A percentile compares a stretch with the other conserved stretches of the same genome.
Evolutionary conservation across 768 basidiomycete species (phyloP).

Genomic region (Serendipita vermifera): DNA sequence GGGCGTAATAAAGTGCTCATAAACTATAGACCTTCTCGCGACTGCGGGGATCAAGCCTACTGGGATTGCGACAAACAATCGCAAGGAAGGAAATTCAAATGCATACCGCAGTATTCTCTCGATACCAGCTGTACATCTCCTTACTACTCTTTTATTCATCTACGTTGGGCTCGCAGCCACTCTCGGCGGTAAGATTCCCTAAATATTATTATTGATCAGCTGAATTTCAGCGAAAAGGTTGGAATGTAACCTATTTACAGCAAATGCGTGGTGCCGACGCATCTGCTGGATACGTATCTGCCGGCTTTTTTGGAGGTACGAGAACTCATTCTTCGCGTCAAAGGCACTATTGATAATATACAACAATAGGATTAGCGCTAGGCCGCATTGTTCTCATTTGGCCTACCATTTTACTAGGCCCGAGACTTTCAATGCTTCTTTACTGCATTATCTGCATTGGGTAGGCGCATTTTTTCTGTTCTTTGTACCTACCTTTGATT

Average conservation of each 20-base stretch:
- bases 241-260: slow-evolving; percentile 20
- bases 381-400: slow-evolving; percentile 41
- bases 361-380: slow-evolving; percentile 30
- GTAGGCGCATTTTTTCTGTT: too few relatives aligned
- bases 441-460: slow-evolving; percentile 26
- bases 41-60: not conserved
- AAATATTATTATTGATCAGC: not conserved
- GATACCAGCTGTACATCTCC: slow-evolving; percentile 19
- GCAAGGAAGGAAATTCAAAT: slow-evolving; percentile 13
- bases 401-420: too few relatives aligned
- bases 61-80: slow-evolving; percentile 14
- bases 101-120: slow-evolving; percentile 16
- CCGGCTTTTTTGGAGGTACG: slow-evolving; percentile 26
- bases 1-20: not conserved
- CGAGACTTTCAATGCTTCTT: too few relatives aligned
- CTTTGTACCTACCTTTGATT: not conserved
- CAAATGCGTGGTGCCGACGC: slow-evolving; percentile 15
- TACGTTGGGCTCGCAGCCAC: slow-evolving; percentile 29
- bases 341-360: too few relatives aligned
- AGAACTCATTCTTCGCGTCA: not conserved
- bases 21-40: not conserved
- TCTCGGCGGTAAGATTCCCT: slow-evolving; percentile 17
- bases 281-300: slow-evolving; percentile 23
- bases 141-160: slow-evolving; percentile 23
- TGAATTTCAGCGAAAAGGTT: slow-evolving; percentile 15